These are phyloP conservation scores for Darksidea phi DNA, from an alignment of 495 filamentous ascomycete species.

Conservation along the genomic window DNA sequence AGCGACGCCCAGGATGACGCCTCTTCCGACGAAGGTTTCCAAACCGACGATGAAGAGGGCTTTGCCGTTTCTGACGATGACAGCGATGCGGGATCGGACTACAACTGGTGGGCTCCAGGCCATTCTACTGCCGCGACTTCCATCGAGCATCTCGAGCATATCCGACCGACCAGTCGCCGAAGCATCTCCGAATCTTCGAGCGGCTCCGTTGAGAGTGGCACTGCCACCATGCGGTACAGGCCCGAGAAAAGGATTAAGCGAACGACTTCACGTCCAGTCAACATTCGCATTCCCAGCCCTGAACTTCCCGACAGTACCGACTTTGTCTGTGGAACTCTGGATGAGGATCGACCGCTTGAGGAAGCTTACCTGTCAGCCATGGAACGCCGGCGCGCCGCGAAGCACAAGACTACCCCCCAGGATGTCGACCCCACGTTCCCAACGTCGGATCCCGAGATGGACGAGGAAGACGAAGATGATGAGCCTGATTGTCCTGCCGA, in stretches of 20 bases:
- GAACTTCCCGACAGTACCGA: constrained; percentile 95
- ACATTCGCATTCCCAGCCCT: constrained; percentile 70
- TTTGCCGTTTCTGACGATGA: constrained; percentile 88
- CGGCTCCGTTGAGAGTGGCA: constrained; percentile 54
- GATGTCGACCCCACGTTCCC: constrained; percentile 98
- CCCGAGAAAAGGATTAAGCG: constrained; percentile 10
- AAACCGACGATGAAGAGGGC: constrained; percentile 93
- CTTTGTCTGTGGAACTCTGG: constrained; percentile 94
- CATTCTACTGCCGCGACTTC: constrained; percentile 59
- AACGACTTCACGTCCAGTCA: constrained; percentile 47
- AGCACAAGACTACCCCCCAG: constrained; percentile 76
- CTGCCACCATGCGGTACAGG: constrained; percentile 38
- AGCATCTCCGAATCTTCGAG: constrained; percentile 63
- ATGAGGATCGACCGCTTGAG: constrained; percentile 92
- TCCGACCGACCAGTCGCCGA: constrained; percentile 50
- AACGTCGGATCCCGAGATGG: constrained; percentile 77
- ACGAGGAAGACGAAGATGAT: constrained; percentile 59
- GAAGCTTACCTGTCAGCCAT: constrained; percentile 84
- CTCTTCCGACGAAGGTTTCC: constrained; percentile 65
- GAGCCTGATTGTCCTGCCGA: constrained; percentile 37
- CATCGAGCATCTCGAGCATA: constrained; percentile 51
- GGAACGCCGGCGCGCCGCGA: constrained; percentile 74
- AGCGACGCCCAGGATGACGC: constrained; percentile 55
- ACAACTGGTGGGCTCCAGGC: constrained; percentile 74
- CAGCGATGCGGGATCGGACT: constrained; percentile 70